Conservation (phyloP, 371 early-diverging fungal species). For the Gilbertella persicaria region DNA sequence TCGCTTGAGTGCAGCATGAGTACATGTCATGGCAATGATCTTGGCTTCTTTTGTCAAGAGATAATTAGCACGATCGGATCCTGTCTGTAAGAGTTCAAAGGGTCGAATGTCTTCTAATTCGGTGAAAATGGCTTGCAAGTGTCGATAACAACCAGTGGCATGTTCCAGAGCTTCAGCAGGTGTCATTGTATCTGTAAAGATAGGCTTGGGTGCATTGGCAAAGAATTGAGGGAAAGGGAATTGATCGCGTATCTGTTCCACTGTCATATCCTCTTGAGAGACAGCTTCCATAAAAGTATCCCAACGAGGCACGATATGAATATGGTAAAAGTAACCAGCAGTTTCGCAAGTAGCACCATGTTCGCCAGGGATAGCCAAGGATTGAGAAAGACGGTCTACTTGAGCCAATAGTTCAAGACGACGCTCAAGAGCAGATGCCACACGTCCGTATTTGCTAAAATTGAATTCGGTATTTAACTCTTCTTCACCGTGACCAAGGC, state of each 20-base stretch:
- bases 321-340: conserved; percentile 83
- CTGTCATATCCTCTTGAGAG: conserved; percentile 14
- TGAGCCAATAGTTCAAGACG: conserved; percentile 73
- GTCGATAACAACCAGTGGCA: conserved; percentile 79
- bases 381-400: conserved; percentile 76
- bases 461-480: conserved; percentile 79
- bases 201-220: conserved; percentile 69
- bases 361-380: conserved; percentile 74
- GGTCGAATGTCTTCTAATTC: conserved; percentile 83
- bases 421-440: conserved; percentile 86
- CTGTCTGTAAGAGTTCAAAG: conserved; percentile 86
- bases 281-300: conserved; percentile 53
- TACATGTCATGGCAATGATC: conserved; percentile 96
- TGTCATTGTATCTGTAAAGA: conserved; percentile 59
- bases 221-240: conserved; percentile 90
- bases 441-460: conserved; percentile 92
- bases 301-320: conserved; percentile 81
- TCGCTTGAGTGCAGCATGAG: conserved; percentile 90
- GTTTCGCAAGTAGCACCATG: conserved; percentile 94
- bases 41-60: conserved; percentile 92
- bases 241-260: conserved; percentile 31
- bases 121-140: conserved; percentile 72
- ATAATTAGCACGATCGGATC: conserved; percentile 86
- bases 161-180: conserved; percentile 55
- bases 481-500: conserved; percentile 94